A percentile compares a stretch with the other conserved stretches of the same genome.
phyloP scores from a whole-genome alignment of 2,329 filamentous ascomycete genomes.

The Phialemonium atrogriseum region DNA sequence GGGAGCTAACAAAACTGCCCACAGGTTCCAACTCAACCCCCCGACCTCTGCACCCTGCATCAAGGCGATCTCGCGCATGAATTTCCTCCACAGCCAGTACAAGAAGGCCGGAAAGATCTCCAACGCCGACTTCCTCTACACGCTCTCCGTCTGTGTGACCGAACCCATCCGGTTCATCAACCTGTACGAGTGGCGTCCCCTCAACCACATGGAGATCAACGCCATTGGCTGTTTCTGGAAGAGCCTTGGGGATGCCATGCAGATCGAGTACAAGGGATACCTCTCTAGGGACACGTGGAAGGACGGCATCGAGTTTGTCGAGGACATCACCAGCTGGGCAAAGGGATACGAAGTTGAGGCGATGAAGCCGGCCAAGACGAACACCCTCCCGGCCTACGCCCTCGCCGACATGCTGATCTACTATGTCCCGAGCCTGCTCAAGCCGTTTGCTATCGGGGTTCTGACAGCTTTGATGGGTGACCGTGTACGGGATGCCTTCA shows the following conservation, averaged over 20 bases:
- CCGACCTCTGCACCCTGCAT: conserved; percentile 25
- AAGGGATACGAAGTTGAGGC: conserved; percentile 47
- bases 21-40: conserved; percentile 24
- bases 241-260: conserved; percentile 60
- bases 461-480: conserved; percentile 56
- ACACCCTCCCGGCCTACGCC: conserved; percentile 45
- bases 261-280: conserved; percentile 41
- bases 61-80: conserved; percentile 27
- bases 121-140: conserved; percentile 29
- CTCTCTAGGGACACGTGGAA: conserved; percentile 30
- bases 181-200: conserved; percentile 60
- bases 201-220: conserved; percentile 60
- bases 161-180: conserved; percentile 58
- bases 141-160: conserved; percentile 49
- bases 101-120: conserved; percentile 23
- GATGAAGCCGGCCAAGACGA: conserved; percentile 47
- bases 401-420: conserved; percentile 54
- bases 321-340: conserved; percentile 40
- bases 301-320: conserved; percentile 43
- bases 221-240: conserved; percentile 66
- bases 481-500: conserved; percentile 55
- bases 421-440: conserved; percentile 36
- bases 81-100: conserved; percentile 28
- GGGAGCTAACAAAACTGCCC: neutral
- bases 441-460: conserved; percentile 38